These are phyloP conservation scores for Aspergillus cavernicola DNA, from an alignment of 495 filamentous ascomycete genomes.

Conservation along the genomic window DNA sequence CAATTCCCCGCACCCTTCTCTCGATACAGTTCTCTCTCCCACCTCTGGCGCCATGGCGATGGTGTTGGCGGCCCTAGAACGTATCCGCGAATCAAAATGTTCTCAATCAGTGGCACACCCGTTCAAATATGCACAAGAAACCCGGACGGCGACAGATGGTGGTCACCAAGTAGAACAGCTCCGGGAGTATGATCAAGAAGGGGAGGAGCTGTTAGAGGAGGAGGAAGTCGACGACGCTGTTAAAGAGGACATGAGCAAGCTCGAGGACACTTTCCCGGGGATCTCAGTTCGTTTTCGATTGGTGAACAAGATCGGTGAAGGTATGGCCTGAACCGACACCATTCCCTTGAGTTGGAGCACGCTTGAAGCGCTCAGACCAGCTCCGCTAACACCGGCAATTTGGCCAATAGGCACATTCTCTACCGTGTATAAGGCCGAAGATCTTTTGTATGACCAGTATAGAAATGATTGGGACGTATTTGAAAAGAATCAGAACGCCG, in stretches of 20 bases:
- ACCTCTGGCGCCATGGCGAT: constrained; percentile 25
- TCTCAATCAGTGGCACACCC: constrained; percentile 15
- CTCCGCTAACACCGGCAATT: neutral
- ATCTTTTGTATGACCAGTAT: constrained; percentile 80
- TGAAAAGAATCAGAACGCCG: constrained; percentile 54
- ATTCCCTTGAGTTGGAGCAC: neutral
- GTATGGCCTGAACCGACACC: constrained; percentile 36
- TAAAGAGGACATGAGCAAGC: constrained; percentile 77
- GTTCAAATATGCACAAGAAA: constrained; percentile 30
- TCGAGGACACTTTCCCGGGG: constrained; percentile 77
- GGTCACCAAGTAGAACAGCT: constrained; percentile 26
- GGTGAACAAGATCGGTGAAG: constrained; percentile 96
- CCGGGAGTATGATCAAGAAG: constrained; percentile 30
- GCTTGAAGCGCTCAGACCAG: neutral
- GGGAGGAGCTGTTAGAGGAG: constrained; percentile 45
- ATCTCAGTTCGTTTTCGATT: constrained; percentile 80
- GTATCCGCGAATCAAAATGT: constrained; percentile 24
- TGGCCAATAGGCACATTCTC: constrained; percentile 78
- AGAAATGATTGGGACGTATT: constrained; percentile 81
- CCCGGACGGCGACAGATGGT: constrained; percentile 24
- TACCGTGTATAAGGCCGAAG: constrained; percentile 97
- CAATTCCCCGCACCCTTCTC: neutral
- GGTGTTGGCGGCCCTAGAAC: constrained; percentile 22
- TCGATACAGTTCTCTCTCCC: neutral
- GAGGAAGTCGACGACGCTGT: constrained; percentile 69